phyloP scores from a whole-genome alignment of 305 asterid genomes.

The Withania somnifera region DNA sequence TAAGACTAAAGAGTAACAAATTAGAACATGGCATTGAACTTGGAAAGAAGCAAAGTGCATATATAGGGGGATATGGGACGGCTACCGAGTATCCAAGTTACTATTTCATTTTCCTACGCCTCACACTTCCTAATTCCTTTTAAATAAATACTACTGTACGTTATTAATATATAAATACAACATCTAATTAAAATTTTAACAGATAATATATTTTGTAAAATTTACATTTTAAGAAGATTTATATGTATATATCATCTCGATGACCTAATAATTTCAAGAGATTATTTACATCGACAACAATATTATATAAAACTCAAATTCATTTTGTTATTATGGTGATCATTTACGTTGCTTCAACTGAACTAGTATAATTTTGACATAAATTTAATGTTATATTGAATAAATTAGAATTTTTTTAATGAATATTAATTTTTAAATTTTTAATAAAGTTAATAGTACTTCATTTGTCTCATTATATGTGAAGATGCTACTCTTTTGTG shows the following conservation, averaged over 20 bases:
- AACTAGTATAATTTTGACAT: background rate
- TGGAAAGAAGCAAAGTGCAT: background rate
- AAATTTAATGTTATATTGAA: background rate
- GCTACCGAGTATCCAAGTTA: conserved; percentile 14
- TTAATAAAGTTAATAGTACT: background rate
- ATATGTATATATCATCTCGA: background rate
- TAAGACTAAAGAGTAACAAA: background rate
- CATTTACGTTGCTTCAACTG: background rate
- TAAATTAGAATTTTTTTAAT: background rate
- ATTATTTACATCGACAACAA: background rate
- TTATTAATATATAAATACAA: background rate
- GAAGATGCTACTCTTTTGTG: background rate
- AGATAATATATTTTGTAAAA: background rate
- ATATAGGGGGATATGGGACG: background rate
- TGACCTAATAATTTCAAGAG: background rate
- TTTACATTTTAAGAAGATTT: background rate
- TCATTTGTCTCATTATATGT: background rate
- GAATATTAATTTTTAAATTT: background rate
- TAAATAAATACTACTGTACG: background rate
- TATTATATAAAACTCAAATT: background rate
- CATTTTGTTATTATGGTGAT: background rate
- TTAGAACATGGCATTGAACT: background rate
- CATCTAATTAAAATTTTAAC: too few species aligned
- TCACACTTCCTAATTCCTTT: background rate
- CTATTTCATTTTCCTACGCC: conserved; percentile 6